A percentile compares a stretch with the other conserved stretches of the same genome.
Evolutionary conservation across 768 basidiomycete genomes (phyloP).

Genomic region (Neoboletus brunneissimus): DNA sequence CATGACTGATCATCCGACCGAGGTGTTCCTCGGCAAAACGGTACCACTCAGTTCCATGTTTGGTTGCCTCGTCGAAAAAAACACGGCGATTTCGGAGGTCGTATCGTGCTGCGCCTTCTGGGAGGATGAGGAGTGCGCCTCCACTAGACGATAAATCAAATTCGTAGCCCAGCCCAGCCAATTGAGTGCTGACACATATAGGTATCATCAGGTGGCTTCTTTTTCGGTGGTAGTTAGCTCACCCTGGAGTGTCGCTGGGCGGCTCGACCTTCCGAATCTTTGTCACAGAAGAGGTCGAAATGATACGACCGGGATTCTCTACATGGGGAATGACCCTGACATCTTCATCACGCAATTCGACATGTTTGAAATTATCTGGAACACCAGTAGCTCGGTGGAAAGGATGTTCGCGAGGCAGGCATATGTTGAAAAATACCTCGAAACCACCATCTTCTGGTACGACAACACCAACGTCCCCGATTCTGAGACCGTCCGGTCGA

Average conservation of each 20-base stretch:
- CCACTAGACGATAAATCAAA: conserved; percentile 15
- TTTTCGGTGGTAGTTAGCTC: neutral
- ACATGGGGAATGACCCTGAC: neutral
- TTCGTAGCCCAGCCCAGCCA: neutral
- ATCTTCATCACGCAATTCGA: conserved; percentile 10
- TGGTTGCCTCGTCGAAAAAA: conserved; percentile 11
- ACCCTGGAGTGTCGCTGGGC: neutral
- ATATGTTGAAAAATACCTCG: conserved; percentile 37
- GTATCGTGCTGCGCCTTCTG: conserved; percentile 23
- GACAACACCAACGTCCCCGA: conserved; percentile 39
- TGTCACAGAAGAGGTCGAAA: conserved; percentile 1
- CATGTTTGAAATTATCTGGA: conserved; percentile 25
- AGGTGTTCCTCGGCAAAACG: conserved; percentile 16
- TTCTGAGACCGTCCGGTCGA: conserved; percentile 25
- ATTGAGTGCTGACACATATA: neutral
- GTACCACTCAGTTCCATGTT: conserved; percentile 28
- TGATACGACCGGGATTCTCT: conserved; percentile 4
- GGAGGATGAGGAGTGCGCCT: conserved; percentile 34
- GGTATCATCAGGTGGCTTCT: neutral
- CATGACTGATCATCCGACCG: conserved; percentile 12
- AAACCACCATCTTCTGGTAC: conserved; percentile 32
- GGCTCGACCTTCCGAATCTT: neutral
- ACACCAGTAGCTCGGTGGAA: conserved; percentile 12
- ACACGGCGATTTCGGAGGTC: neutral
- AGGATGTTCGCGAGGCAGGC: conserved; percentile 30